Evolutionary conservation across 2,329 filamentous ascomycete species (phyloP).

Genomic region (Huntiella bhutanensis): DNA sequence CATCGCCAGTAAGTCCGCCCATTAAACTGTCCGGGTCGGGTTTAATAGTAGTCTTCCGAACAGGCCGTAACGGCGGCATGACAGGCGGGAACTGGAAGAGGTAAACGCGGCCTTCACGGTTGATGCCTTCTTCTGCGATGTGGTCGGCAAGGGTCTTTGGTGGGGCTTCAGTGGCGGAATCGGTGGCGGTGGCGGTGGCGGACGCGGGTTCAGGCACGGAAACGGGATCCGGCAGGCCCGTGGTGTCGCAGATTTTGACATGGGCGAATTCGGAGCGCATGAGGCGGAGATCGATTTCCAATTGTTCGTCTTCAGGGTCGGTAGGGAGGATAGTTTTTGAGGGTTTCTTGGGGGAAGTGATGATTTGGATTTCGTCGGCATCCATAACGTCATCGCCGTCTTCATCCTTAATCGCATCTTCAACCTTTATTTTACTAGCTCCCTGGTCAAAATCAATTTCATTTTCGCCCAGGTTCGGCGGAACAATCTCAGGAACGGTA

Average conservation of each 20-base stretch:
- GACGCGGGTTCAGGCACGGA: no score
- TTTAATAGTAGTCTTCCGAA: constrained; percentile 13
- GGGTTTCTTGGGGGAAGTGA: constrained; percentile 11
- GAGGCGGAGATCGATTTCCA: constrained; percentile 22
- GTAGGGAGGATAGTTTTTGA: constrained; percentile 12
- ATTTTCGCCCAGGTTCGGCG: constrained; percentile 29
- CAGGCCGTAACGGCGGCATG: constrained; percentile 30
- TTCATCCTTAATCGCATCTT: constrained; percentile 12
- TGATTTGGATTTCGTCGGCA: constrained; percentile 12
- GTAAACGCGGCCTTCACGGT: constrained; percentile 35
- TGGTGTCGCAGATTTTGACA: constrained; percentile 8
- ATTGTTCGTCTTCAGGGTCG: constrained; percentile 16
- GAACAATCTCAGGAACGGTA: constrained; percentile 30
- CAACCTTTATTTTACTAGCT: constrained; percentile 14
- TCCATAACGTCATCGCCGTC: constrained; percentile 15
- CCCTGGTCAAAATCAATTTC: constrained; percentile 26
- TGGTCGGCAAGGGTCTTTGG: constrained; percentile 12
- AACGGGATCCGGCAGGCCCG: not conserved
- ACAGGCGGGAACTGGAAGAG: constrained; percentile 47
- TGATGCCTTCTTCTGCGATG: constrained; percentile 8
- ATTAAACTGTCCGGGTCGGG: constrained; percentile 14
- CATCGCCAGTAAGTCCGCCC: constrained; percentile 21
- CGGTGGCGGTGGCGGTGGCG: no score
- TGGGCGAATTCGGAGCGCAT: constrained; percentile 22
- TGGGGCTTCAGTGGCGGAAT: constrained; percentile 1